These are phyloP conservation scores for Eruca vesicaria DNA, from an alignment of 441 rosid genomes.

Conservation along the genomic window DNA sequence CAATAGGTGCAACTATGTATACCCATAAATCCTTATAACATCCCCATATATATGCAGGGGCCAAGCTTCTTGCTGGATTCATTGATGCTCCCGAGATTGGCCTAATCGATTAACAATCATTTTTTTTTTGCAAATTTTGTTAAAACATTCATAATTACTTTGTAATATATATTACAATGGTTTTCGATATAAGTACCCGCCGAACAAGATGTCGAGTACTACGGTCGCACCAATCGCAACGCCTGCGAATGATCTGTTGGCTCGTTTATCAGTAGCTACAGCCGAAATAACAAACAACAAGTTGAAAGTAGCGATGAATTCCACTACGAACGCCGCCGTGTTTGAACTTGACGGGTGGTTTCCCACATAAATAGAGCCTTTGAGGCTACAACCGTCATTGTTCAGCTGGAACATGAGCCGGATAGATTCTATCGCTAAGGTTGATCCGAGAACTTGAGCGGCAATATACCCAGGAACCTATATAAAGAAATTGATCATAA, in stretches of 20 bases:
- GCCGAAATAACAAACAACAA: constrained; percentile 51
- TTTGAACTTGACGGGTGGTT: constrained; percentile 41
- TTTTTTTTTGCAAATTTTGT: not conserved
- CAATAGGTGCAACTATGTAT: constrained; percentile 22
- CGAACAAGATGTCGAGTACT: constrained; percentile 24
- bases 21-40: constrained; percentile 30
- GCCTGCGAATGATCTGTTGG: constrained; percentile 29
- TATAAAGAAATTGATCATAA: not conserved
- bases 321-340: constrained; percentile 37
- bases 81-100: constrained; percentile 51
- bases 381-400: constrained; percentile 13
- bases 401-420: constrained; percentile 32
- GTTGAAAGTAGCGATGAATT: constrained; percentile 45
- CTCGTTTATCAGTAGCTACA: constrained; percentile 52
- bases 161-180: not conserved
- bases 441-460: constrained; percentile 43
- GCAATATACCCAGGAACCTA: constrained; percentile 45
- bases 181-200: not conserved
- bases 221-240: constrained; percentile 26
- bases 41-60: constrained; percentile 37
- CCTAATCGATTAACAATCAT: constrained; percentile 8
- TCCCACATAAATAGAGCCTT: constrained; percentile 38
- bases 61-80: constrained; percentile 48
- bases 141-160: not conserved
- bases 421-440: constrained; percentile 38